Evolutionary conservation across 1,284 basidiomycete genomes (phyloP), one percentile per base, ranked within the genome.

Genomic region (Apiotrichum mycotoxinovorans): DNA sequence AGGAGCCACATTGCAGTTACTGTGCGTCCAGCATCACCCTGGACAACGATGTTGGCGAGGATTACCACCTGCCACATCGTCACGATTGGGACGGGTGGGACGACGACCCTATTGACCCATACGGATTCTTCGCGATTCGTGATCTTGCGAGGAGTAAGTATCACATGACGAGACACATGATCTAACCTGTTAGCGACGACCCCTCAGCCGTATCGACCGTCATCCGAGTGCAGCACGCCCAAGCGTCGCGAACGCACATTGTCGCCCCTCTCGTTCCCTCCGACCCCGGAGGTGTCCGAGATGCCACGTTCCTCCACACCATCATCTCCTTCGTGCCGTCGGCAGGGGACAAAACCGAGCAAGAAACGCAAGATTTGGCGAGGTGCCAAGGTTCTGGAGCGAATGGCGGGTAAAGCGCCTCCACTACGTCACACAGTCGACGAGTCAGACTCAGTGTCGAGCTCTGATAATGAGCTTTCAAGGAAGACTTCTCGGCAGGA

Each of bases 341-440:
- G 8, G 4, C 92, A 14, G 25, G 15, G 12, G 20, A 43, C 14
- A 9, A 43, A 27, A 27, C 37, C n/a, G 37, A 38, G 37, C 37
- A 44, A 18, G 42, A 44, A 44, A 17, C 23, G 41, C 41, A 22
- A 20, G 4, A 4, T 18, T 4, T 26, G 26, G 42, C 42, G 42
- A 7, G 26, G 23, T 22, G 40, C 40, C 10, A 11, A 22, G n/a
- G 40, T 41, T 5, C 40, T 41, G 8, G 40, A 41, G 11, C 40
- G 40, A 11, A 41, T 41, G 40, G n/a, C 11, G 20, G 40, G 40
- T 20, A 18, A n/a, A 20, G 40, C 40, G 18, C 20, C 40, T 3
- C 40, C 40, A 3, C 11, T 18, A 8, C n/a, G 40, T 11, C 18
- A 22, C 20, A 22, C n/a, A 4, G 18, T n/a, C 4, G n/a, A 20